Percentiles rank a stretch among this genome's conserved stretches.
These are phyloP conservation scores for Parasarocladium wereldwijsianum DNA, from an alignment of 2,329 filamentous ascomycete genomes.

Conservation along the genomic window DNA sequence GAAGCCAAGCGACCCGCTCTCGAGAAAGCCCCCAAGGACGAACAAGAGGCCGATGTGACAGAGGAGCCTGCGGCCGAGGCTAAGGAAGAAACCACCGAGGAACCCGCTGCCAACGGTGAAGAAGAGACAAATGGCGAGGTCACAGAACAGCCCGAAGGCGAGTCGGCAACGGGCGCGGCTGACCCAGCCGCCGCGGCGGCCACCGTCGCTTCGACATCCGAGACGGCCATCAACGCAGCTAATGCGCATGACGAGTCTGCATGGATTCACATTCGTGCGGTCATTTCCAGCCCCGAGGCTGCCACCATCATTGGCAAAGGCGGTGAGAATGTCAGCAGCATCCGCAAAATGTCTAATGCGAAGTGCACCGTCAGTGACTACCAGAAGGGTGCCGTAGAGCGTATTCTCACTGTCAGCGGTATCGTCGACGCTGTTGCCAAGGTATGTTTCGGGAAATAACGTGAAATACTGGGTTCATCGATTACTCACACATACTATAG, in stretches of 20 bases:
- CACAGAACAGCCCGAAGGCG: slow-evolving; percentile 2
- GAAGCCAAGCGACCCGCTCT: slow-evolving; percentile 94
- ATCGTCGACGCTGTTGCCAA: slow-evolving; percentile 94
- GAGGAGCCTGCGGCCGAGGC: slow-evolving; percentile 10
- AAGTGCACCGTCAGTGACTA: slow-evolving; percentile 99
- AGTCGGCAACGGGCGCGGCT: slow-evolving; percentile 12
- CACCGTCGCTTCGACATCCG: slow-evolving; percentile 21
- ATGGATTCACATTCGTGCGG: slow-evolving; percentile 94
- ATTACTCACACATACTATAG: slow-evolving; percentile 24
- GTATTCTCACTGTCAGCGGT: slow-evolving; percentile 93
- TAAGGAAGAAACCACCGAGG: slow-evolving; percentile 19
- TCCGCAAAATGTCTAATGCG: slow-evolving; percentile 83
- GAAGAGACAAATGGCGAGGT: slow-evolving; percentile 18
- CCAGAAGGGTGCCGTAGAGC: slow-evolving; percentile 89
- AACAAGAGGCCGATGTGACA: slow-evolving; percentile 35
- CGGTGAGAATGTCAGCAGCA: slow-evolving; percentile 96
- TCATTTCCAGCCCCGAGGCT: slow-evolving; percentile 94
- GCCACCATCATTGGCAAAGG: slow-evolving; percentile 98
- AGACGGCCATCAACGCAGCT: slow-evolving; percentile 27
- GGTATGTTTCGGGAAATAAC: slow-evolving; percentile 39
- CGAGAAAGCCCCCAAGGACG: slow-evolving; percentile 73
- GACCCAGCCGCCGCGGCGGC: slow-evolving; percentile 22
- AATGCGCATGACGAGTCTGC: slow-evolving; percentile 72
- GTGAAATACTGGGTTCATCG: too few species aligned
- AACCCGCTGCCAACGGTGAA: slow-evolving; percentile 31